Base-by-base conservation (phyloP, 345 rosid genomes). In the Syzygium aromaticum region DNA sequence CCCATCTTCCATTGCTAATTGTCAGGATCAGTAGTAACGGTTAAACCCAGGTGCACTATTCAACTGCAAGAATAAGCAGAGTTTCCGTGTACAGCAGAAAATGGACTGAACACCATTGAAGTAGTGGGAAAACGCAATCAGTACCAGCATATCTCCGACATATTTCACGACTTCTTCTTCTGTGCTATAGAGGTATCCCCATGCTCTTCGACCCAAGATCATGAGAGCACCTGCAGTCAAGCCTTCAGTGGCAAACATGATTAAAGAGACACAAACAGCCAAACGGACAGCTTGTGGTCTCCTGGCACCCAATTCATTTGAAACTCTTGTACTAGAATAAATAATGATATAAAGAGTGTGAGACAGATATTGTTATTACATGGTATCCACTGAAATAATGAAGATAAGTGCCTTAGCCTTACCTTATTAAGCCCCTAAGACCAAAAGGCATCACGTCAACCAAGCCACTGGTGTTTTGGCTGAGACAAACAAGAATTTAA, bases 281-380 rank as follows among this genome's bases (percentile, higher is more conserved):
- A 91, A 54, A 25, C 82, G 87, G 82, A 94, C 95, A 54, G 90
- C 91, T 61, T 80, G 86, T 63, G 92, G 93, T 53, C 88, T 87
- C 40, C 94, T 94, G 17, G 94, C 94, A 73, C 95, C 93, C 82
- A 90, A 57, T 88, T 91, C 92, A 83, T 93, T 94, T 54, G 95
- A 93, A 49, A 92, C 89, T 46, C 93, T 87, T 52, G 91, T 91
- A 27, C 28, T 57, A 57, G 63, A 28, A 23, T 13, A 57, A 23
- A 57, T 57, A 57, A 57, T 11, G 63, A 25, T 57, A 57, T 23
- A 25, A 10, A 10, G 28, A 57, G 63, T 57, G 1, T 12, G 61
- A 56, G 6, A 25, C 63, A 57, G 11, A 57, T 57, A 23, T 57
- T 25, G n/a, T 57, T 57, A 57, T 57, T 57, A 57, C n/a, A 4